Evolutionary conservation across 345 rosid species (phyloP), one percentile per base, ranked within the genome.

Genomic region (Brassica rapa): DNA sequence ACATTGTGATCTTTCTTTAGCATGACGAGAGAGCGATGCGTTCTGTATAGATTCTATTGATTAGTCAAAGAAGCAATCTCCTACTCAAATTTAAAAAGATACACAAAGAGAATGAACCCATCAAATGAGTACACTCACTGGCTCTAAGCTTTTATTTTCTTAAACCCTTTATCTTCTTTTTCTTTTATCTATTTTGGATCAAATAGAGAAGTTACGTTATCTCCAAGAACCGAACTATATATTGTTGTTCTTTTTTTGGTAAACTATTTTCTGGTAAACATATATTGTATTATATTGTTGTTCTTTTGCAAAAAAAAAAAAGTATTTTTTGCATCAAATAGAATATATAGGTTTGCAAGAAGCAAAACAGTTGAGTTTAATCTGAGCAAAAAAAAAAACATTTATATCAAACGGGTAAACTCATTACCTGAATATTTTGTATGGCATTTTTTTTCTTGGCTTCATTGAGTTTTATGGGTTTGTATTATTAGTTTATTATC

Each of bases 1-100:
- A 80, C 76, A 62, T 55, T 60, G 68, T 77, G 70, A 76, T 70
- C 41, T 74, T 82, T 81, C 80, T 74, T 81, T 83, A 66, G 84
- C 71, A 72, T 75, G 70, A 62, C 43, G 29, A 65, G 72, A 73
- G 79, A 83, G 51, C 12, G 4, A 46, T 12, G 12, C 21, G 21
- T 19, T 19, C 21, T 1, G 12, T 46, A 46, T 68, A 75, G 60
- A 82, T 63, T 55, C 35, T 53, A 15, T 62, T 53, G 61, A 41
- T 74, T 55, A 70, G 75, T 74, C 79, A 74, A 74, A 69, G 62
- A 74, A 80, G 79, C 71, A 74, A 80, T 53, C 75, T 68, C 78
- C 55, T 69, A 61, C 74, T 51, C 74, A 51, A 60, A 73, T 71
- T 55, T 0, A 30, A 62, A 73, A 49, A 23, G 51, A 6, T 67